phyloP scores from a whole-genome alignment of 2,329 filamentous ascomycete genomes.

The Thielaviopsis ethacetica region DNA sequence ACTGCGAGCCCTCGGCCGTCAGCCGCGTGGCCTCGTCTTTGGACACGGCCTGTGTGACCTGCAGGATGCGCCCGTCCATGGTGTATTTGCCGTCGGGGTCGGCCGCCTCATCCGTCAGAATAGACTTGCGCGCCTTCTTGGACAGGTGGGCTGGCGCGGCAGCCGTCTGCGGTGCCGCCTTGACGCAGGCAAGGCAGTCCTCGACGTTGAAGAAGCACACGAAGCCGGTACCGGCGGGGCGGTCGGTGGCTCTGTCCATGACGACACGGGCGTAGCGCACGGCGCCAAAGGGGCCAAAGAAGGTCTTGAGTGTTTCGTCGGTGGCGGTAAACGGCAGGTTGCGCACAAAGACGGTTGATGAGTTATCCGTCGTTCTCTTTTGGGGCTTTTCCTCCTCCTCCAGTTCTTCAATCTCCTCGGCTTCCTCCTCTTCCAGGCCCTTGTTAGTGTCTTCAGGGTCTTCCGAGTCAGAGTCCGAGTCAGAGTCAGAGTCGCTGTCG shows the following conservation, averaged over 20 bases:
- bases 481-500: slow-evolving; percentile 28
- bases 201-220: slow-evolving; percentile 74
- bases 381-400: slow-evolving; percentile 31
- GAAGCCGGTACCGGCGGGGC: slow-evolving; percentile 83
- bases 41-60: slow-evolving; percentile 70
- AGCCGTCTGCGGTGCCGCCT: slow-evolving; percentile 49
- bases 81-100: slow-evolving; percentile 80
- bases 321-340: slow-evolving; percentile 83
- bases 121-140: slow-evolving; percentile 52
- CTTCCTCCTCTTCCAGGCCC: slow-evolving; percentile 29
- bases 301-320: slow-evolving; percentile 66
- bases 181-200: slow-evolving; percentile 63
- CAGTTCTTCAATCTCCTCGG: slow-evolving; percentile 26
- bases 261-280: slow-evolving; percentile 85
- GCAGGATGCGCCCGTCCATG: slow-evolving; percentile 72
- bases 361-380: slow-evolving; percentile 43
- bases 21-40: slow-evolving; percentile 65
- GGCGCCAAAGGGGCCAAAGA: slow-evolving; percentile 79
- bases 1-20: slow-evolving; percentile 48
- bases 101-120: slow-evolving; percentile 71
- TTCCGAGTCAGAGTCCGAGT: slow-evolving; percentile 26
- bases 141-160: slow-evolving; percentile 15
- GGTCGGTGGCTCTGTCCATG: slow-evolving; percentile 68
- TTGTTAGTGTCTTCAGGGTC: slow-evolving; percentile 28
- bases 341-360: slow-evolving; percentile 74